Percentiles rank a stretch among this genome's conserved stretches.
Conservation (phyloP, 768 basidiomycete species). For the Auricularia auricula-judae region DNA sequence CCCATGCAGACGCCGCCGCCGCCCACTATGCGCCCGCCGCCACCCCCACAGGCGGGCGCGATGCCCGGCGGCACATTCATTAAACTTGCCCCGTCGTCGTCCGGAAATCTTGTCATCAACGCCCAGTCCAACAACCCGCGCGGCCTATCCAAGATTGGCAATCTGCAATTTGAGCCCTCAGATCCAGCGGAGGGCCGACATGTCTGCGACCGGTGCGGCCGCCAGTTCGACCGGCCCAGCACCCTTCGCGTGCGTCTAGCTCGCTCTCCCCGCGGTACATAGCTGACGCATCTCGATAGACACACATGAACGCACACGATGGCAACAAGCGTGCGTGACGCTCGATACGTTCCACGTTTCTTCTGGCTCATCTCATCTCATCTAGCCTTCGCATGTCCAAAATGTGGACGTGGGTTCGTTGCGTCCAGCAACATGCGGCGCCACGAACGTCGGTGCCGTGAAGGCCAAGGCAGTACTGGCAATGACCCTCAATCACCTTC, state of each 20-base stretch:
- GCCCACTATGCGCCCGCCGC: not conserved
- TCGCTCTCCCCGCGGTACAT: not conserved
- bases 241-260: not conserved
- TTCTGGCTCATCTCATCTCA: not conserved
- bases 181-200: not conserved
- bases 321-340: not conserved
- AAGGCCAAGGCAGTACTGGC: not conserved
- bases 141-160: not conserved
- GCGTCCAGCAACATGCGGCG: constrained; percentile 1
- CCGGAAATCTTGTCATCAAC: not conserved
- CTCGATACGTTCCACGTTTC: not conserved
- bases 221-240: not conserved
- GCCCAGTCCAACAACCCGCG: not conserved
- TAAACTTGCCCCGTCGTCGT: not conserved
- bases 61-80: not conserved
- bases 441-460: not conserved
- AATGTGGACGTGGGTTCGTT: not conserved
- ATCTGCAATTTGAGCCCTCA: not conserved
- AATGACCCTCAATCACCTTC: not conserved
- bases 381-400: not conserved
- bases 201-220: not conserved
- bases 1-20: not conserved
- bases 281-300: not conserved
- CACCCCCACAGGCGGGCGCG: not conserved
- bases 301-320: not conserved